These are phyloP conservation scores for Leptographium galeiforme DNA, from an alignment of 2,329 filamentous ascomycete species.

Conservation along the genomic window DNA sequence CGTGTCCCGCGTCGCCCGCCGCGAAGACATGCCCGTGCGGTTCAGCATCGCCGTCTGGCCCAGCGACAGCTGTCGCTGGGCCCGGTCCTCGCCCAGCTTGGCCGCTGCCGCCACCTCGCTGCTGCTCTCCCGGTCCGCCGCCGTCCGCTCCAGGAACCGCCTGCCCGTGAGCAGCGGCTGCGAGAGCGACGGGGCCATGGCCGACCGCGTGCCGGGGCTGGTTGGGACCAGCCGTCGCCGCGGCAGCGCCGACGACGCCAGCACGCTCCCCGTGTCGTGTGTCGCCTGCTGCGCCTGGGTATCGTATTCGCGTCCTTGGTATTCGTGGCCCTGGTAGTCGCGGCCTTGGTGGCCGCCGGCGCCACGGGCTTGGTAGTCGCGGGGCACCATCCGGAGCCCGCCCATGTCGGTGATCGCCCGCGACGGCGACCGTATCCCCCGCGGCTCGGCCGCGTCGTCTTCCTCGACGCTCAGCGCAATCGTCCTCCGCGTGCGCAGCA, in stretches of 20 bases:
- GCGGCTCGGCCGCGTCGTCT: conserved; percentile 27
- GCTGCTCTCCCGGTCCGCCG: conserved; percentile 22
- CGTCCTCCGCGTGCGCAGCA: conserved; percentile 29
- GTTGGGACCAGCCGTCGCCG: conserved; percentile 39
- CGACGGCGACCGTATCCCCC: conserved; percentile 36
- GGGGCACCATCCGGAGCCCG: conserved; percentile 19
- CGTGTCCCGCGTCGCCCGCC: conserved; percentile 27
- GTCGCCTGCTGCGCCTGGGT: neutral
- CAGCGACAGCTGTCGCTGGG: conserved; percentile 28
- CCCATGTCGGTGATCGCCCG: conserved; percentile 44
- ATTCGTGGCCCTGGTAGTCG: too few relatives aligned
- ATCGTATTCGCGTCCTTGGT: neutral
- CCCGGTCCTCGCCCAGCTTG: conserved; percentile 25
- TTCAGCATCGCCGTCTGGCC: conserved; percentile 27
- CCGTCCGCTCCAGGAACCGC: conserved; percentile 34
- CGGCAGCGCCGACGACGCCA: conserved; percentile 32
- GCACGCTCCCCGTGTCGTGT: conserved; percentile 12
- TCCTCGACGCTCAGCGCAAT: conserved; percentile 26
- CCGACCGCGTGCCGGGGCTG: conserved; percentile 32
- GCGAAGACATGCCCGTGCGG: conserved; percentile 28
- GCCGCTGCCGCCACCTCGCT: conserved; percentile 13
- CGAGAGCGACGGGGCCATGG: conserved; percentile 7
- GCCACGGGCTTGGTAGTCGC: conserved; percentile 19
- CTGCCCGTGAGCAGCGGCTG: conserved; percentile 17
- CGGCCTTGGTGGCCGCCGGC: too few relatives aligned